These are phyloP conservation scores for Cytospora leucostoma DNA, from an alignment of 2,329 filamentous ascomycete genomes.

Conservation along the genomic window DNA sequence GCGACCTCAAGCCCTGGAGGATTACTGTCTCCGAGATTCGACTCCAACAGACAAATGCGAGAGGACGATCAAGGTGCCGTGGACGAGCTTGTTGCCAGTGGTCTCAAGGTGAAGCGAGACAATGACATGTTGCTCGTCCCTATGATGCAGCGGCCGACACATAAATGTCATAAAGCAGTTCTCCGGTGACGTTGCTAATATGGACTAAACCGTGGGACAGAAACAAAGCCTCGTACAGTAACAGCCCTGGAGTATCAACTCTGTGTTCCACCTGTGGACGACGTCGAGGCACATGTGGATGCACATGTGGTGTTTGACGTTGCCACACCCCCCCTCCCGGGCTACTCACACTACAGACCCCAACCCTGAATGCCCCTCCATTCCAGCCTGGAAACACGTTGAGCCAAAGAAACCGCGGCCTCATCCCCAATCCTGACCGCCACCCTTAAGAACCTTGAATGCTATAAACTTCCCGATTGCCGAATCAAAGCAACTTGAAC, in stretches of 20 bases:
- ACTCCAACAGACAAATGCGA: no score
- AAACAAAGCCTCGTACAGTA: no score
- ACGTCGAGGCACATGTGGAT: no score
- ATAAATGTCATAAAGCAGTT: neutral
- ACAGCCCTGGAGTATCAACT: no score
- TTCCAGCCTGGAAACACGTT: conserved; percentile 8
- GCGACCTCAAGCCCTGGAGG: neutral
- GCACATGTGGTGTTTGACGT: no score
- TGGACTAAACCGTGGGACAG: no score
- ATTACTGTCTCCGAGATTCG: neutral
- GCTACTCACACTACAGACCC: neutral
- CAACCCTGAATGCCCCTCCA: conserved; percentile 9
- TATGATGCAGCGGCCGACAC: neutral
- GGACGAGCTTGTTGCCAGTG: conserved; percentile 8
- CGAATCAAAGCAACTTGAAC: conserved; percentile 11
- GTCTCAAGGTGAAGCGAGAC: conserved; percentile 22
- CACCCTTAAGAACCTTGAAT: conserved; percentile 8
- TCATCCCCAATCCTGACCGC: conserved; percentile 21
- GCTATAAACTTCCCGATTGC: neutral
- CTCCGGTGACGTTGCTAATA: no score
- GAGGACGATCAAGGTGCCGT: neutral
- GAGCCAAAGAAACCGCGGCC: conserved; percentile 10
- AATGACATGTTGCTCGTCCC: conserved; percentile 10
- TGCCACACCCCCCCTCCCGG: neutral
- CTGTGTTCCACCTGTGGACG: no score